phyloP scores from a whole-genome alignment of 2,329 filamentous ascomycete genomes.

The Penicillium corylophilum region DNA sequence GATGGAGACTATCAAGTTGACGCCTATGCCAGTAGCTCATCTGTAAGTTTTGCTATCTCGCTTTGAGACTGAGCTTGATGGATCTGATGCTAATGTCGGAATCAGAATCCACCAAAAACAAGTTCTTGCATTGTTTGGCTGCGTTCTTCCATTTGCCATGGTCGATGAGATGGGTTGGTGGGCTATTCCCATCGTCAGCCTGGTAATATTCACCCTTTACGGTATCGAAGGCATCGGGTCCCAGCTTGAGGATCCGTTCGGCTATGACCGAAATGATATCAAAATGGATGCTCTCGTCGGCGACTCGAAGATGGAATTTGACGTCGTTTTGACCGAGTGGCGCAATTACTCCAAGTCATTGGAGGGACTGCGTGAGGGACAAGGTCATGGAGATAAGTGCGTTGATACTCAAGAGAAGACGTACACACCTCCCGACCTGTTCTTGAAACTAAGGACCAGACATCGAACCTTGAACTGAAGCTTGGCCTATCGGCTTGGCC shows the following conservation, averaged over 20 bases:
- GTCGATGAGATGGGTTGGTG: conserved; percentile 64
- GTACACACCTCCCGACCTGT: conserved; percentile 32
- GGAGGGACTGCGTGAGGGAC: conserved; percentile 14
- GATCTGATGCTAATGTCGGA: not conserved
- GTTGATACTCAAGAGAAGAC: conserved; percentile 7
- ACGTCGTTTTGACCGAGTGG: conserved; percentile 61
- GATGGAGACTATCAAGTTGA: conserved; percentile 66
- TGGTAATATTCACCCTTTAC: conserved; percentile 64
- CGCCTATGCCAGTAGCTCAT: conserved; percentile 64
- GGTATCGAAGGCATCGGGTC: conserved; percentile 63
- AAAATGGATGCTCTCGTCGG: conserved; percentile 66
- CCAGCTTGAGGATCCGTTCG: conserved; percentile 66
- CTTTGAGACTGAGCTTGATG: too few relatives aligned
- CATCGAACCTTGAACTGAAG: not conserved
- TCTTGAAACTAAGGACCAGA: conserved; percentile 23
- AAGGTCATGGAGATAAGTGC: conserved; percentile 17
- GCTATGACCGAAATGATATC: conserved; percentile 65
- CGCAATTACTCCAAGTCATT: conserved; percentile 32
- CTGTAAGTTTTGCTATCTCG: conserved; percentile 34
- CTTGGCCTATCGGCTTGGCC: not conserved
- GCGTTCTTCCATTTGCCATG: conserved; percentile 62
- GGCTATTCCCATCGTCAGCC: conserved; percentile 57
- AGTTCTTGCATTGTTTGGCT: conserved; percentile 61
- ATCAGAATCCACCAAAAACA: conserved; percentile 62
- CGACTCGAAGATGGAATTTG: conserved; percentile 58